Evolutionary conservation across 768 basidiomycete species (phyloP), one percentile per base, ranked within the genome.

Genomic region (Kwoniella europaea): DNA sequence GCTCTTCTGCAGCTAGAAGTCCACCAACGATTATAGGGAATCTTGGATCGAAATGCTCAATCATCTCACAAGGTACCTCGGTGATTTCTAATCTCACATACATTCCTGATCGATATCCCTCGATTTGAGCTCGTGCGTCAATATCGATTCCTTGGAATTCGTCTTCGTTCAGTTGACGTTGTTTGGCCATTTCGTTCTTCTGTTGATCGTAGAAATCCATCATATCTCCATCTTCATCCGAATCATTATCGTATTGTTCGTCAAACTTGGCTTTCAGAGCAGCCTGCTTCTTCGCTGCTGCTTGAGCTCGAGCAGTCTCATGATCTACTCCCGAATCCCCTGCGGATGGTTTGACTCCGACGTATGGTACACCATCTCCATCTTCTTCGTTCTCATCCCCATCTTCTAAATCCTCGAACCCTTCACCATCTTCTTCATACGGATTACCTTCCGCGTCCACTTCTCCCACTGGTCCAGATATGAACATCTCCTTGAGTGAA

Each of bases 1-100:
- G 88, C 84, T 95, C 92, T 84, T 99, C 97, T 0, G 92, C 89
- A 0, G 92, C 87, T 4, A 95, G 87, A 7, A 98, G 87, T 0
- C 96, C 97, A 15, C 97, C 97, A 63, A 98, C 88, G 73, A 99
- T 87, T 81, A 98, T 89, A 4, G 97, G 97, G 76, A 91, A 94
- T 9, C 87, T 85, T 2, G 96, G 92, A 81, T 98, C 91, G 82
- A 99, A 99, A 85, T 98, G 86, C 75, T 94, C 91, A 61, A 97
- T 87, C 86, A 99, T 88, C 84, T 98, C 95, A 85, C 89, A 91
- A 0, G 97, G 95, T 9, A 97, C 92, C 69, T 88, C 85, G 16
- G 85, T 80, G 52, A 99, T 88, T 84, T 98, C 95, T 65, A 99
- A 88, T 56, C 97, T 94, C 52, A 99, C 91, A 82, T 98, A 98